Percentiles rank a stretch among this genome's conserved stretches.
Conservation (phyloP, 179 eudicot species). For the Beta corolliflora region DNA sequence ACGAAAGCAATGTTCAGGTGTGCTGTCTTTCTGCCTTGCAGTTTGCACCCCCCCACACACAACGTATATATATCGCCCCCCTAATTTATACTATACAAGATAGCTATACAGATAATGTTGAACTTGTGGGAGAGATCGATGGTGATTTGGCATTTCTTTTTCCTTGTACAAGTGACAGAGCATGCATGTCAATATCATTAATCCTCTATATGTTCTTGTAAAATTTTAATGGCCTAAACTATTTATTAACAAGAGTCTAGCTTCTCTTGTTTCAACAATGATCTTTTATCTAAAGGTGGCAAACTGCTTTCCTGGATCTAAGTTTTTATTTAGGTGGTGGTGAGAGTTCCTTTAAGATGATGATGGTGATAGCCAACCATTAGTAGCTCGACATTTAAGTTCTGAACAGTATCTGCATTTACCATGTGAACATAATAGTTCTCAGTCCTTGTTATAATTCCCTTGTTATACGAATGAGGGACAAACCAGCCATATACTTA, state of each 20-base stretch:
- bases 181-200: background rate
- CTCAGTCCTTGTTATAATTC: background rate
- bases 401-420: background rate
- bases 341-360: background rate
- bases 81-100: background rate
- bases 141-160: background rate
- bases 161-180: background rate
- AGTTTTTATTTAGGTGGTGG: background rate
- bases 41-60: background rate
- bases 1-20: constrained; percentile 97
- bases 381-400: background rate
- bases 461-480: background rate
- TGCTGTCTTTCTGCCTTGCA: constrained; percentile 10
- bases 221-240: background rate
- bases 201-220: background rate
- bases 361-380: background rate
- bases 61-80: background rate
- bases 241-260: background rate
- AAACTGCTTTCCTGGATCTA: background rate
- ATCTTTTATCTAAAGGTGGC: background rate
- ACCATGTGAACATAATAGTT: background rate
- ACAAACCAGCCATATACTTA: background rate
- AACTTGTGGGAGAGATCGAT: background rate
- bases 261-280: background rate
- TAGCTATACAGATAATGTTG: background rate